phyloP scores from a whole-genome alignment of 495 filamentous ascomycete species.

The Penicillium egyptiacum region DNA sequence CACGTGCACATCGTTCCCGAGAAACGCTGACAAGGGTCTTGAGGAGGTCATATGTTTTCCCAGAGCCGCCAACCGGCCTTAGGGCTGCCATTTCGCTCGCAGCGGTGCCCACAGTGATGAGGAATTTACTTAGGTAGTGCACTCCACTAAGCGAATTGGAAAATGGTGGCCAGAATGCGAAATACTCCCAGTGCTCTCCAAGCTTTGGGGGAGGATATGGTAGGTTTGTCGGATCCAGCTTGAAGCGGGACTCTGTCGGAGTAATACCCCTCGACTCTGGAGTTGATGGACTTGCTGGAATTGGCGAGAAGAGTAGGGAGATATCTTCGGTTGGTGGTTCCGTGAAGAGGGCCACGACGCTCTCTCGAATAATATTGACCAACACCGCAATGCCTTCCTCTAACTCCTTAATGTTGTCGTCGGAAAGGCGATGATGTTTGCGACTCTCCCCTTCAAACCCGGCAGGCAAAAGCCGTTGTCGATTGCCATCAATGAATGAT shows the following conservation, averaged over 20 bases:
- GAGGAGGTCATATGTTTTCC: slow-evolving; percentile 61
- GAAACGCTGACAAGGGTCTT: slow-evolving; percentile 70
- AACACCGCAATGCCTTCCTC: slow-evolving; percentile 78
- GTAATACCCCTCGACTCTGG: slow-evolving; percentile 54
- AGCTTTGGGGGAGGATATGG: slow-evolving; percentile 73
- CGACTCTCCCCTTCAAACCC: slow-evolving; percentile 83
- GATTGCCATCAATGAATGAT: slow-evolving; percentile 84
- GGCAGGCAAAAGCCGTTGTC: slow-evolving; percentile 74
- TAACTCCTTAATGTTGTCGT: slow-evolving; percentile 66
- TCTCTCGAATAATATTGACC: slow-evolving; percentile 75
- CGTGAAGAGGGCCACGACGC: slow-evolving; percentile 76
- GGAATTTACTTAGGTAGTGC: slow-evolving; percentile 78
- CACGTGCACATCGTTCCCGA: slow-evolving; percentile 77
- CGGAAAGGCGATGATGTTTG: slow-evolving; percentile 78
- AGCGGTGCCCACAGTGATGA: slow-evolving; percentile 76
- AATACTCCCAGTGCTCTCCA: slow-evolving; percentile 88
- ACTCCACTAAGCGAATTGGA: slow-evolving; percentile 87
- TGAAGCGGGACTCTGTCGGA: slow-evolving; percentile 67
- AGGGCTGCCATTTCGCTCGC: slow-evolving; percentile 84
- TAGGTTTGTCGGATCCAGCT: slow-evolving; percentile 71
- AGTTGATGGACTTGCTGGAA: slow-evolving; percentile 68
- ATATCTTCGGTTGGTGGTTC: slow-evolving; percentile 89
- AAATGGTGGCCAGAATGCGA: slow-evolving; percentile 93
- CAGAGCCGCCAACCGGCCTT: slow-evolving; percentile 58
- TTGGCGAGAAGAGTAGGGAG: slow-evolving; percentile 76